Evolutionary conservation across 164 flowering plant species (phyloP).

Genomic region (Hamamelis virginiana): DNA sequence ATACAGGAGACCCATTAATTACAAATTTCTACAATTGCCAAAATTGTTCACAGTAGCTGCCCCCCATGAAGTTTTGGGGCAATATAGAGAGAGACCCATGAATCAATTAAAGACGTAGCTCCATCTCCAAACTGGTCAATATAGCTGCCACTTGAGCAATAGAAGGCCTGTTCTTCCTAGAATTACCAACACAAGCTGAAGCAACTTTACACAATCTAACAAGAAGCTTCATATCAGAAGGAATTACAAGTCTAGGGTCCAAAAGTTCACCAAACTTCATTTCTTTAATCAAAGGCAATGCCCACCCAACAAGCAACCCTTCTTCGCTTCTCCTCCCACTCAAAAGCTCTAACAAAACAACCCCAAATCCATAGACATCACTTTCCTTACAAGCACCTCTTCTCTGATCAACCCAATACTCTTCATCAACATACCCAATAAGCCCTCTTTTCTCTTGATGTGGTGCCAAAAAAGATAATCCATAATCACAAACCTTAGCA

Average conservation of each 20-base stretch:
- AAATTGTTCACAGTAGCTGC: no score
- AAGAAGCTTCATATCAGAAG: conserved; percentile 41
- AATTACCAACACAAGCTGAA: conserved; percentile 75
- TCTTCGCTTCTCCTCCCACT: conserved; percentile 64
- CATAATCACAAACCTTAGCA: conserved; percentile 67
- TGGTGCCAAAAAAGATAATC: conserved; percentile 60
- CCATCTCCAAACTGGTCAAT: conserved; percentile 53
- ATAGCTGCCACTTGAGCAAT: conserved; percentile 64
- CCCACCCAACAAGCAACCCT: conserved; percentile 70
- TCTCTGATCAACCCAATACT: conserved; percentile 49
- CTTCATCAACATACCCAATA: conserved; percentile 64
- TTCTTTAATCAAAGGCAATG: conserved; percentile 64
- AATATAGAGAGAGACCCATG: no score
- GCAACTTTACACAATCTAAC: conserved; percentile 73
- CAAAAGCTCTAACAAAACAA: conserved; percentile 75
- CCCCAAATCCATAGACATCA: conserved; percentile 84
- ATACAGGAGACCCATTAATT: no score
- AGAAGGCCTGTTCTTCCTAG: conserved; percentile 57
- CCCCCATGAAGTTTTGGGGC: no score
- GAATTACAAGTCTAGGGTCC: conserved; percentile 55
- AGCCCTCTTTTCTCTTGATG: conserved; percentile 50
- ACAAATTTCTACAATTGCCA: no score
- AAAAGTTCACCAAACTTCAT: conserved; percentile 56
- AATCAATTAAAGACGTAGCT: no score
- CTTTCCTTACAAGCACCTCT: conserved; percentile 56